phyloP scores from a whole-genome alignment of 2,329 filamentous ascomycete genomes.

The Trichoderma sp. region DNA sequence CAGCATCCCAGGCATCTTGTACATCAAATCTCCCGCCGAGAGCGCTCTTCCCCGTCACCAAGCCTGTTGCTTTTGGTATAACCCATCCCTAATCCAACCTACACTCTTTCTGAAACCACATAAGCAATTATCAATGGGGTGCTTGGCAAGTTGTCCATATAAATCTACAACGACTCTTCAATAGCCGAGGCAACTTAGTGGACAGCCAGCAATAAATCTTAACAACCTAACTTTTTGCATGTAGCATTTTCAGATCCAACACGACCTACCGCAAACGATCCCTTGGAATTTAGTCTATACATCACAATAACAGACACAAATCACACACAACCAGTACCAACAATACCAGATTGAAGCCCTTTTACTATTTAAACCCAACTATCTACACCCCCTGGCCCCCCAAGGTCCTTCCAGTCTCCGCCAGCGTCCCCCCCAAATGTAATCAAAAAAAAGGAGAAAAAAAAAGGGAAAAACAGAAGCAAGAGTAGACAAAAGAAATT shows the following conservation, averaged over 20 bases:
- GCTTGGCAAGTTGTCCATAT: no score
- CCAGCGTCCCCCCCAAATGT: neutral
- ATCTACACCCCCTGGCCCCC: neutral
- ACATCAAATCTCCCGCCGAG: no score
- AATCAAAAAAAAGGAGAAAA: neutral
- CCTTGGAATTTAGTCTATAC: neutral
- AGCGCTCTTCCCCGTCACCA: no score
- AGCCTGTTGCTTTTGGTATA: no score
- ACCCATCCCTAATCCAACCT: no score
- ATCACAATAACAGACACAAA: neutral
- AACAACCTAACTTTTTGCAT: neutral
- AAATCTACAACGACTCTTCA: no score
- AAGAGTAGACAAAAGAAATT: conserved; percentile 3
- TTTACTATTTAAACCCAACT: conserved; percentile 1
- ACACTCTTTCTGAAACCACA: no score
- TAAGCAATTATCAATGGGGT: no score
- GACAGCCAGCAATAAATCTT: neutral
- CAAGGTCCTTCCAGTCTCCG: neutral
- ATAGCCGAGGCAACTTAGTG: no score
- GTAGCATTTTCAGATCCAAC: neutral
- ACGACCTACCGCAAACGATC: neutral
- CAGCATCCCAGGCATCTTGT: no score
- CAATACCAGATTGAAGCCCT: neutral
- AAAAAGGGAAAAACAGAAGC: neutral
- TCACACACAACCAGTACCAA: neutral